Percentiles rank a stretch among this genome's conserved stretches.
Evolutionary conservation across 257 asterid genomes (phyloP).

Genomic region (Solanum appendiculatum): DNA sequence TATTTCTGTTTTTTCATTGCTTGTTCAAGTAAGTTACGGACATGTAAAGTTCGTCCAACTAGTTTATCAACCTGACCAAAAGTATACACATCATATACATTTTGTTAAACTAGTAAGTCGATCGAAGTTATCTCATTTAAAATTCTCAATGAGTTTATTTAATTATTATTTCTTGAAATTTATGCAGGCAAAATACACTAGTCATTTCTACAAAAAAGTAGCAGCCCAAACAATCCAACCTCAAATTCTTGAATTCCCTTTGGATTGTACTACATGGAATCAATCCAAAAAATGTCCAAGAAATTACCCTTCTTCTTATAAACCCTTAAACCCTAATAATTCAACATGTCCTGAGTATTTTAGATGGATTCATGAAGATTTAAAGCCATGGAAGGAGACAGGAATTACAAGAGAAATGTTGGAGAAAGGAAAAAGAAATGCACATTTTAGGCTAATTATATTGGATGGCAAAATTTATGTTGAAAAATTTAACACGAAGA

Average conservation of each 20-base stretch:
- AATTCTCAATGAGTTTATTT: not conserved
- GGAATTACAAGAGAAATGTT: slow-evolving; percentile 41
- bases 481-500: slow-evolving; percentile 26
- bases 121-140: not conserved
- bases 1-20: not conserved
- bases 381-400: slow-evolving; percentile 41
- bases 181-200: slow-evolving; percentile 20
- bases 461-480: slow-evolving; percentile 48
- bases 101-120: not conserved
- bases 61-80: not conserved
- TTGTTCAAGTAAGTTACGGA: not conserved
- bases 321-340: not conserved
- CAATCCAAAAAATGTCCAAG: slow-evolving; percentile 34
- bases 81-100: not conserved
- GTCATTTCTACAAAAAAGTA: slow-evolving; percentile 8
- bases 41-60: not conserved
- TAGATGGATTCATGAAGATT: slow-evolving; percentile 69
- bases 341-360: slow-evolving; percentile 59
- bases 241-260: slow-evolving; percentile 12
- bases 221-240: not conserved
- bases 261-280: slow-evolving; percentile 53
- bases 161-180: not conserved
- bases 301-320: slow-evolving; percentile 23
- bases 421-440: slow-evolving; percentile 35
- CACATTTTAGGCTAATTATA: slow-evolving; percentile 47